phyloP scores from a whole-genome alignment of 495 filamentous ascomycete species.

The Evansstolkia leycettana region DNA sequence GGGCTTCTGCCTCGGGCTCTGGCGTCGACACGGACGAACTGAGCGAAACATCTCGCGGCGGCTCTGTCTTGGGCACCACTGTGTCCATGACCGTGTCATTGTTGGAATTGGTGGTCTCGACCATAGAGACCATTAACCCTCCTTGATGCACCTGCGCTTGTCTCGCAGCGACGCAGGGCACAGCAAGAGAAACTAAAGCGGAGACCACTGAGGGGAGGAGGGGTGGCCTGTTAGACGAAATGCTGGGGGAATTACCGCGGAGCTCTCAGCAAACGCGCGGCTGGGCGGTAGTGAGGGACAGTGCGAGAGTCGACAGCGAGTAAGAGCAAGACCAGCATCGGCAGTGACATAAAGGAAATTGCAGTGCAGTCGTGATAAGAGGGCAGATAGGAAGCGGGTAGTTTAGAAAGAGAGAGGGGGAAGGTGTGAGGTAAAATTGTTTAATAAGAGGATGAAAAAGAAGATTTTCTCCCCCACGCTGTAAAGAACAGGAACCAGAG shows the following conservation, averaged over 20 bases:
- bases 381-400: constrained; percentile 25
- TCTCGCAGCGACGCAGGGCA: not conserved
- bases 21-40: constrained; percentile 39
- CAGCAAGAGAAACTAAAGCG: constrained; percentile 1
- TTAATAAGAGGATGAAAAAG: too few species aligned
- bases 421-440: constrained; percentile 35
- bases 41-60: constrained; percentile 34
- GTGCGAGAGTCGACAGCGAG: constrained; percentile 15
- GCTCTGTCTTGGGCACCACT: constrained; percentile 35
- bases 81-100: constrained; percentile 31
- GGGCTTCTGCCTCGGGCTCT: constrained; percentile 44
- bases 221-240: not conserved
- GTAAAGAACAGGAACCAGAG: too few species aligned
- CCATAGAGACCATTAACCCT: constrained; percentile 35
- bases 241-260: constrained; percentile 4
- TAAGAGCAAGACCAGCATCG: constrained; percentile 4
- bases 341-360: constrained; percentile 38
- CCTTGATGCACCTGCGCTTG: not conserved
- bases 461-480: not conserved
- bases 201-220: too few species aligned
- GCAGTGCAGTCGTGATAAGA: constrained; percentile 13
- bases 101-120: constrained; percentile 26
- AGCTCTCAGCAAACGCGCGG: constrained; percentile 31
- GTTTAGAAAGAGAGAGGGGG: constrained; percentile 16
- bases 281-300: constrained; percentile 24